Evolutionary conservation across 1,284 basidiomycete genomes (phyloP).

Genomic region (Flammula alnicola): DNA sequence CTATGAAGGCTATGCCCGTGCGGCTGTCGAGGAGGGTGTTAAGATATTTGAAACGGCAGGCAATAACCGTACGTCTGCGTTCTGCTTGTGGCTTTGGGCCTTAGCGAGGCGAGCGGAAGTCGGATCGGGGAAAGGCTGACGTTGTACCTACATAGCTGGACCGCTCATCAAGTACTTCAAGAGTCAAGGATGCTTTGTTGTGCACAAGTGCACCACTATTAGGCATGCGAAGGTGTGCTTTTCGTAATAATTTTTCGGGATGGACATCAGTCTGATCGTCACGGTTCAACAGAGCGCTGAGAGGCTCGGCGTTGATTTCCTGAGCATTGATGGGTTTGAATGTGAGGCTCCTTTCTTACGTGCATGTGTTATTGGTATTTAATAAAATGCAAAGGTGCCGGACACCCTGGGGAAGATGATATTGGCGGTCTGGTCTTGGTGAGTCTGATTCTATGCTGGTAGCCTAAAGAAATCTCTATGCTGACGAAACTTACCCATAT

Average conservation of each 20-base stretch:
- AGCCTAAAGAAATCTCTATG: not conserved
- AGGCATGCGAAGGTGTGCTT: conserved; percentile 78
- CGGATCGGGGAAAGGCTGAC: not conserved
- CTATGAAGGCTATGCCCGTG: conserved; percentile 83
- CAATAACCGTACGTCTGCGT: conserved; percentile 69
- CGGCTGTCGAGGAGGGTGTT: conserved; percentile 88
- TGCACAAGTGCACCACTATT: conserved; percentile 92
- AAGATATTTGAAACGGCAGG: conserved; percentile 93
- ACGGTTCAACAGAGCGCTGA: conserved; percentile 75
- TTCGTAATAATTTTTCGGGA: not conserved
- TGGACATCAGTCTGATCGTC: no score
- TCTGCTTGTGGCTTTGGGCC: no score
- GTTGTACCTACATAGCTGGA: conserved; percentile 57
- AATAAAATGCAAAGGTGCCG: conserved; percentile 62
- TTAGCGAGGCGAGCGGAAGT: no score
- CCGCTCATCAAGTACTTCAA: conserved; percentile 85
- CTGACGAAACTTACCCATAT: not conserved
- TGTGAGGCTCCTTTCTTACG: conserved; percentile 51
- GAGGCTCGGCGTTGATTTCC: conserved; percentile 80
- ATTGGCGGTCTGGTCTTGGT: conserved; percentile 91
- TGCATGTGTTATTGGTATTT: conserved; percentile 4
- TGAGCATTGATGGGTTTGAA: conserved; percentile 91
- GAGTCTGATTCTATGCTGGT: conserved; percentile 22
- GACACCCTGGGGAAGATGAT: conserved; percentile 95
- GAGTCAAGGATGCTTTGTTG: conserved; percentile 73